Evolutionary conservation across 78 protist species (phyloP).

Genomic region (Guillardia theta): DNA sequence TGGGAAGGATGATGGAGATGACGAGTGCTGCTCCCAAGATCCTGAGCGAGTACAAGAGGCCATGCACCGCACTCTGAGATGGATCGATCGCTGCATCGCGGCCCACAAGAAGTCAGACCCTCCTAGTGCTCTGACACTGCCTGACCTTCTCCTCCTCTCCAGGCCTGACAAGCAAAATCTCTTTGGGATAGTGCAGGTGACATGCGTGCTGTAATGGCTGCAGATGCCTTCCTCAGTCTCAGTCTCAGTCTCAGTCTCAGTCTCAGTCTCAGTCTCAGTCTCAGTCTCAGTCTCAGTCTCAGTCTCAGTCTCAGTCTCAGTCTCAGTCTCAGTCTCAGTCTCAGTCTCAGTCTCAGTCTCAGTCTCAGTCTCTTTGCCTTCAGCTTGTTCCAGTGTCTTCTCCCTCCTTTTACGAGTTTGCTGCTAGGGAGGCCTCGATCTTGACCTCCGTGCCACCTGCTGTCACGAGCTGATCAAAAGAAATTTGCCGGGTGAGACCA

Average conservation of each 20-base stretch:
- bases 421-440: conserved; percentile 74
- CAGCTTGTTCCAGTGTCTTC: not conserved
- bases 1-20: no score
- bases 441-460: conserved; percentile 56
- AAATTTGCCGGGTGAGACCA: conserved; percentile 91
- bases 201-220: not conserved
- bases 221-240: not conserved
- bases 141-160: no score
- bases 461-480: conserved; percentile 73
- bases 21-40: no score
- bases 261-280: not conserved
- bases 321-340: not conserved
- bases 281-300: not conserved
- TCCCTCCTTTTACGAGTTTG: not conserved
- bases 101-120: conserved; percentile 69
- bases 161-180: conserved; percentile 79
- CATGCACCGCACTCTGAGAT: conserved; percentile 86
- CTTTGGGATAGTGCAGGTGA: conserved; percentile 90
- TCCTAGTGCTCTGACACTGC: no score
- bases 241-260: not conserved
- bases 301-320: not conserved
- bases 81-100: conserved; percentile 93
- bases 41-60: conserved; percentile 90
- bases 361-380: not conserved
- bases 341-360: not conserved